A percentile compares a stretch with the other conserved stretches of the same genome.
Conservation (phyloP, 495 filamentous ascomycete species). For the Daldinia caldariorum region DNA sequence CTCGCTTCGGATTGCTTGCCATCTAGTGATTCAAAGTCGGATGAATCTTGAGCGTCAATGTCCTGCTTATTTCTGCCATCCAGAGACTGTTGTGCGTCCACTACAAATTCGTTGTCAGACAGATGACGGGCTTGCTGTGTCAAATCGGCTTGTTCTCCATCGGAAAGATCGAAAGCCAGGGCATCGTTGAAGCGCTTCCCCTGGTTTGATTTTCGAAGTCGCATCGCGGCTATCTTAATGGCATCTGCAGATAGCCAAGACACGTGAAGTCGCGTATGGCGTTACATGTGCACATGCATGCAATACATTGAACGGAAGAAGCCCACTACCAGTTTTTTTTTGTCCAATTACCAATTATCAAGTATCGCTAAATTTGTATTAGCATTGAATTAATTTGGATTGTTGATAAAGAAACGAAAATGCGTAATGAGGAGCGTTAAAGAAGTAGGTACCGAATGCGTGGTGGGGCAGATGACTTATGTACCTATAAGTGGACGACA, state of each 20-base stretch:
- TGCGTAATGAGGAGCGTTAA: neutral
- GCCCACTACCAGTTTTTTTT: neutral
- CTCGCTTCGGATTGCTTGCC: constrained; percentile 13
- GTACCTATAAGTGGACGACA: too few relatives aligned
- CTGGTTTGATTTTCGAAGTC: constrained; percentile 43
- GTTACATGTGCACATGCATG: neutral
- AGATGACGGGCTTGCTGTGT: constrained; percentile 13
- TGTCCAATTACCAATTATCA: neutral
- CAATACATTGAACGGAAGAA: neutral
- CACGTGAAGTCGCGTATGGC: neutral
- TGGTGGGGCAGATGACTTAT: constrained; percentile 16
- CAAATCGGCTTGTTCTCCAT: constrained; percentile 22
- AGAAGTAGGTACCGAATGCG: neutral
- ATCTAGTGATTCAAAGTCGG: constrained; percentile 27
- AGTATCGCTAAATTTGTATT: neutral
- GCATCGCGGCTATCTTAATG: constrained; percentile 26
- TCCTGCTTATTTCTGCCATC: constrained; percentile 38
- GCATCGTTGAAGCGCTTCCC: constrained; percentile 26
- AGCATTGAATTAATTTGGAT: neutral
- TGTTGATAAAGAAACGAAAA: neutral
- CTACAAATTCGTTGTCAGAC: constrained; percentile 42
- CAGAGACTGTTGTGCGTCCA: constrained; percentile 23
- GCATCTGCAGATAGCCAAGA: neutral
- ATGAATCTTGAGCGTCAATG: constrained; percentile 13
- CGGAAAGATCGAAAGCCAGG: constrained; percentile 24